A percentile compares a stretch with the other conserved stretches of the same genome.
Evolutionary conservation across 352 stramenopile species (phyloP).

Genomic region (Phytophthora kernoviae): DNA sequence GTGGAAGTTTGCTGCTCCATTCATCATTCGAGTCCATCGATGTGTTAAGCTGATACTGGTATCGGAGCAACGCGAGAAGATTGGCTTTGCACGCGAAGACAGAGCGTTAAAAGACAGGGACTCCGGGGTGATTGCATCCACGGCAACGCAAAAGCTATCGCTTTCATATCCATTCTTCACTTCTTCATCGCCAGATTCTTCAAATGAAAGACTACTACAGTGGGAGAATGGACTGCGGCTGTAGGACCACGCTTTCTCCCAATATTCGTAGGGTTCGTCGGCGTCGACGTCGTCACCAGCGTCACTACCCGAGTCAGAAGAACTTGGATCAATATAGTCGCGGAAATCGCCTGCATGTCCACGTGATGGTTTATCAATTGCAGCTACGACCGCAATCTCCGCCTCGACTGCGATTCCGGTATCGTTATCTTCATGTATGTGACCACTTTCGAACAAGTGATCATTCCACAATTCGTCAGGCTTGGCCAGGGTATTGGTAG

Average conservation of each 20-base stretch:
- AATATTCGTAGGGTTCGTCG: constrained; percentile 17
- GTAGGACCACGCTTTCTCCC: constrained; percentile 8
- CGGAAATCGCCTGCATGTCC: constrained; percentile 12
- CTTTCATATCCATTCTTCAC: not conserved
- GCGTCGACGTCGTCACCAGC: not conserved
- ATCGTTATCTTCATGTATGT: not conserved
- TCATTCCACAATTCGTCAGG: not conserved
- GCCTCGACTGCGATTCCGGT: not conserved
- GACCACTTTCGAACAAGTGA: not conserved
- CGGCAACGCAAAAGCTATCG: not conserved
- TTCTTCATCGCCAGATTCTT: constrained; percentile 7
- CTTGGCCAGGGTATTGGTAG: not conserved
- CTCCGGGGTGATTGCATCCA: not conserved
- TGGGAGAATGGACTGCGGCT: constrained; percentile 20
- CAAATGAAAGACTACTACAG: constrained; percentile 18
- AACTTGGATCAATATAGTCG: constrained; percentile 15
- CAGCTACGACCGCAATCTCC: not conserved
- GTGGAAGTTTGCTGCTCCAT: not conserved
- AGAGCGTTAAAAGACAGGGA: not conserved
- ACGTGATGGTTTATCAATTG: not conserved
- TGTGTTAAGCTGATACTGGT: not conserved
- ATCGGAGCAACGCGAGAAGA: not conserved
- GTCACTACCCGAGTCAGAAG: constrained; percentile 1
- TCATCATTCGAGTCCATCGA: not conserved
- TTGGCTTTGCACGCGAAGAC: not conserved